Evolutionary conservation across 371 early-diverging fungal genomes (phyloP).

Genomic region (Mucor mucedo): DNA sequence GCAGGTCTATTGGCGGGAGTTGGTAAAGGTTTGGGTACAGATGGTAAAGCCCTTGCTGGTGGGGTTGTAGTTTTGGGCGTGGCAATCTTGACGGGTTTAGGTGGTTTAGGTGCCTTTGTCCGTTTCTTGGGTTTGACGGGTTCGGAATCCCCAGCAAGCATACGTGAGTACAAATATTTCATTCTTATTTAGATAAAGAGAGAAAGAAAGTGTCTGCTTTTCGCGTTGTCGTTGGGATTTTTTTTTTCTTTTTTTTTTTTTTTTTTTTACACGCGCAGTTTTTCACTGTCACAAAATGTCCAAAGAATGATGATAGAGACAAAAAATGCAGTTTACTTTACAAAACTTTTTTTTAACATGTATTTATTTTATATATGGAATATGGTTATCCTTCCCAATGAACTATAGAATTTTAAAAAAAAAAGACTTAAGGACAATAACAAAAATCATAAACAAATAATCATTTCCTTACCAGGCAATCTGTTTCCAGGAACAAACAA

Average conservation of each 20-base stretch:
- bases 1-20: too few relatives aligned
- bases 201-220: too few relatives aligned
- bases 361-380: conserved; percentile 8
- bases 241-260: too few relatives aligned
- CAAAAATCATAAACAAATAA: not conserved
- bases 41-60: too few relatives aligned
- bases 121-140: not conserved
- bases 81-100: not conserved
- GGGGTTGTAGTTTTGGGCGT: too few relatives aligned
- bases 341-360: not conserved
- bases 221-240: too few relatives aligned
- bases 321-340: too few relatives aligned
- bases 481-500: conserved; percentile 90
- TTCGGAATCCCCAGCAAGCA: not conserved
- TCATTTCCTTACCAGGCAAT: conserved; percentile 63
- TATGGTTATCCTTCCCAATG: conserved; percentile 28
- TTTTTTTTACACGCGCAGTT: too few relatives aligned
- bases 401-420: conserved; percentile 17
- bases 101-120: not conserved
- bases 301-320: too few relatives aligned
- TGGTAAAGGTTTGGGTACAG: too few relatives aligned
- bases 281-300: too few relatives aligned
- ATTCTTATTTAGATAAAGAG: not conserved
- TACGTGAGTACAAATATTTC: not conserved
- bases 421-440: not conserved